Conservation (phyloP, 2,329 filamentous ascomycete species). For the Cryphonectria carpinicola region DNA sequence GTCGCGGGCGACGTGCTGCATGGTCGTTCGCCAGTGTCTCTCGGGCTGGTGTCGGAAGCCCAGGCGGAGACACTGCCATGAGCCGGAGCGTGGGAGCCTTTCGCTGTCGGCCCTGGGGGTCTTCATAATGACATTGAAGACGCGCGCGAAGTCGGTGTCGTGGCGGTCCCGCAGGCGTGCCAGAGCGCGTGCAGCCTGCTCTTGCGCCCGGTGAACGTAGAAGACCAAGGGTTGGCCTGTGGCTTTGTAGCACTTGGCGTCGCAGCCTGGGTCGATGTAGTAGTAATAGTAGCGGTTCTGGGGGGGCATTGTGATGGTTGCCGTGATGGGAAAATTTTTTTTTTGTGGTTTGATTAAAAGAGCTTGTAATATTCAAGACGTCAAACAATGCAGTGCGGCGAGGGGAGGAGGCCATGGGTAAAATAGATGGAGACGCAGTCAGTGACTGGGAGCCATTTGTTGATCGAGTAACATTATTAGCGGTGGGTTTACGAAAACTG, state of each 20-base stretch:
- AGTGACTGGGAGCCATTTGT: neutral
- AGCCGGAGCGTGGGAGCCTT: neutral
- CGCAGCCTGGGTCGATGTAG: constrained; percentile 25
- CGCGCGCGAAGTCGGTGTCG: constrained; percentile 23
- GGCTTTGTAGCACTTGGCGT: constrained; percentile 18
- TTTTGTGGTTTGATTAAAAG: neutral
- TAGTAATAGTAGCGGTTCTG: constrained; percentile 16
- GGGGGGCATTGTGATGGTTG: neutral
- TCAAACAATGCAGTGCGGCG: neutral
- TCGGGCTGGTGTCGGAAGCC: neutral
- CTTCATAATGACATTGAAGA: constrained; percentile 27
- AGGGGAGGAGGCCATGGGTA: neutral
- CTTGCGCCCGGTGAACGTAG: constrained; percentile 18
- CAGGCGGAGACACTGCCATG: constrained; percentile 15
- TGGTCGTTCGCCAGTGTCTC: constrained; percentile 13
- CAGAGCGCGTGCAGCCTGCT: constrained; percentile 11
- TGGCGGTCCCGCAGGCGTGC: constrained; percentile 9
- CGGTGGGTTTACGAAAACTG: neutral
- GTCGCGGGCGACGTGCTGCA: constrained; percentile 11
- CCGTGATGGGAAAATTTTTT: too few relatives aligned
- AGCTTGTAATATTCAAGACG: neutral
- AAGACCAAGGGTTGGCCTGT: constrained; percentile 8
- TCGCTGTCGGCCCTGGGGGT: neutral
- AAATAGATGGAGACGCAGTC: neutral
- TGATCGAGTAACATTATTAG: neutral